Base-by-base conservation (phyloP, 305 asterid genomes). In the Salvia sclarea region DNA sequence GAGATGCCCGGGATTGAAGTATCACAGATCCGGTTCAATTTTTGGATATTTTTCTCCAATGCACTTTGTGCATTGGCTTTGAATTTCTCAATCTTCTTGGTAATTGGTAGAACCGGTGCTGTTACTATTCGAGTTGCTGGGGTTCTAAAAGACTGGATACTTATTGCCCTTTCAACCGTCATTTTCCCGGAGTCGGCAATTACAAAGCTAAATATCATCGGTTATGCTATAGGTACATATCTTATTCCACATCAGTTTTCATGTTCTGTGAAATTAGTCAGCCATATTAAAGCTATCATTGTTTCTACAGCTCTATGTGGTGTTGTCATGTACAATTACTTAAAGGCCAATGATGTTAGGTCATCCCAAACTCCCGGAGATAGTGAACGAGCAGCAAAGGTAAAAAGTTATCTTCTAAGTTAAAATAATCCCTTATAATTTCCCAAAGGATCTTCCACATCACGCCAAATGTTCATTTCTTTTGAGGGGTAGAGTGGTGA, bases 101-200 rank as follows among this genome's bases (percentile, higher is more conserved):
- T 86, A 31, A 86, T 92, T 64, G 98, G 98, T 79, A 88, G 99
- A 92, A 95, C 99, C 24, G 88, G 99, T 59, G 99, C 99, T 41
- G 99, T 95, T 69, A 95, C 99, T 44, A 82, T 95, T 61, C 88
- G 99, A 65, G 99, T 95, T 43, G 98, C 99, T 60, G 98, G 99
- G 5, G 99, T 95, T 71, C 78, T 92, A 25, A 95, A 95, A 77
- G 99, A 95, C 83, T 95, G 99, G 99, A 95, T 95, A 64, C 90
- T 95, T 40, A 95, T 95, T 68, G 89, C 99, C 60, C 91, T 95
- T 69, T 95, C 99, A 20, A 92, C 98, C 33, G 75, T 95, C 63
- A 79, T 95, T 56, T 95, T 95, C 77, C 99, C 99, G 0, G 99
- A 95, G 79, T 95, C 99, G 11, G 77, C 84, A 2, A 95, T 95